These are phyloP conservation scores for Saraca asoca DNA, from an alignment of 331 rosid genomes.

Conservation along the genomic window DNA sequence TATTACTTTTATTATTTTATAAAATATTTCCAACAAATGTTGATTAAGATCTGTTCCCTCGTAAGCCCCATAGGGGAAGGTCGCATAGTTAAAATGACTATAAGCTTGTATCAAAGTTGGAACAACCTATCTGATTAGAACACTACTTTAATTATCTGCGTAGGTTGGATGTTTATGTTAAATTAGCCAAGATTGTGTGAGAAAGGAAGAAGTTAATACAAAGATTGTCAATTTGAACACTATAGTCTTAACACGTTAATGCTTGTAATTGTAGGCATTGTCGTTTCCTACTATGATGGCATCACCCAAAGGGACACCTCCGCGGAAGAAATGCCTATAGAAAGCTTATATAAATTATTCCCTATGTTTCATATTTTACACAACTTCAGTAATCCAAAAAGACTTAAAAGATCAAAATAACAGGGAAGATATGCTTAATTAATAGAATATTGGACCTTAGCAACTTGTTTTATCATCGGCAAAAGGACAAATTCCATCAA, in stretches of 20 bases:
- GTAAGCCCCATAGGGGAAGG: too few species aligned
- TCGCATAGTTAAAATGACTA: too few species aligned
- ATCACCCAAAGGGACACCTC: background rate
- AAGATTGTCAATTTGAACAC: slow-evolving; percentile 2
- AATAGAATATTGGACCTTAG: background rate
- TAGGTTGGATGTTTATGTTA: too few species aligned
- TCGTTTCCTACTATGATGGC: background rate
- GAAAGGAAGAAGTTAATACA: background rate
- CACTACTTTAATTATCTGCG: too few species aligned
- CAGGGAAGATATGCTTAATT: too few species aligned
- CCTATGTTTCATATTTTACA: background rate
- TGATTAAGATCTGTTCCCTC: too few species aligned
- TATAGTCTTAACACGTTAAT: slow-evolving; percentile 3
- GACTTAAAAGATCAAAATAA: slow-evolving; percentile 3
- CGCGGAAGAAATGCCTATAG: background rate
- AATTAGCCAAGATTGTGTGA: too few species aligned
- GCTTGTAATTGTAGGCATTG: background rate
- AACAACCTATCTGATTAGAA: too few species aligned
- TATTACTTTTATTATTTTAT: too few species aligned
- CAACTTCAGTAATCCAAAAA: slow-evolving; percentile 17
- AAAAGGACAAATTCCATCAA: slow-evolving; percentile 26
- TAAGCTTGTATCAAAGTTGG: too few species aligned
- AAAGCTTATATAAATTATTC: slow-evolving; percentile 5
- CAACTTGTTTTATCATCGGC: slow-evolving; percentile 5
- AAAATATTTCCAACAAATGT: too few species aligned